A percentile compares a stretch with the other conserved stretches of the same genome.
These are phyloP conservation scores for Aspergillus hortae DNA, from an alignment of 2,329 filamentous ascomycete species.

Conservation along the genomic window DNA sequence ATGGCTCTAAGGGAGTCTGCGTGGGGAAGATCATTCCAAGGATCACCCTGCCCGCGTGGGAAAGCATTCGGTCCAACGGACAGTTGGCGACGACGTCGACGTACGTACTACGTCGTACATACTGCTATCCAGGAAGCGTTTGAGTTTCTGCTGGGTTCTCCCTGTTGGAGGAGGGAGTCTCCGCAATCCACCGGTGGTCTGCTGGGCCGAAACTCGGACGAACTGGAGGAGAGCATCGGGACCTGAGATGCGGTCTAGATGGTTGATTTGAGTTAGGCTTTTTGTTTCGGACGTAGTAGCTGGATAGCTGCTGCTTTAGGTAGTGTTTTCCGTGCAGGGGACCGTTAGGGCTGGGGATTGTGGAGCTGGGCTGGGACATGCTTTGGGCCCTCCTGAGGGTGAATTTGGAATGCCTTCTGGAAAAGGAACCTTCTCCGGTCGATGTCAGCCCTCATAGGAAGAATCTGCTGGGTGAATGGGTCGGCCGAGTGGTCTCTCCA, in stretches of 20 bases:
- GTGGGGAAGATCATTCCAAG: background rate
- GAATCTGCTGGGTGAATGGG: background rate
- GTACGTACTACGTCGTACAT: background rate
- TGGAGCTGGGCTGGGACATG: background rate
- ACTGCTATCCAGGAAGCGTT: background rate
- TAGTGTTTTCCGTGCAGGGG: too few species aligned
- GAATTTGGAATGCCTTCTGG: background rate
- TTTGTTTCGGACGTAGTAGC: too few species aligned
- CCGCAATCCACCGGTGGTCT: background rate
- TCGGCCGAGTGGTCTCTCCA: background rate
- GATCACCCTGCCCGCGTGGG: background rate
- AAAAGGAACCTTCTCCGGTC: background rate
- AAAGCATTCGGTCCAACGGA: background rate
- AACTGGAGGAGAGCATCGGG: background rate
- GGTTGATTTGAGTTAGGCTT: background rate
- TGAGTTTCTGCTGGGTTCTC: background rate
- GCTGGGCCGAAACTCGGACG: background rate
- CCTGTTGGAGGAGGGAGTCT: background rate
- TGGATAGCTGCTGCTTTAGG: too few species aligned
- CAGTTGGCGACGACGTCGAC: background rate
- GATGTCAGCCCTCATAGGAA: background rate
- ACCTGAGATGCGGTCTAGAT: background rate
- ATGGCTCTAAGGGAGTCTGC: background rate
- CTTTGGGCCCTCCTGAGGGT: background rate
- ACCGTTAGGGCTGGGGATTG: background rate